Percentiles rank a stretch among this genome's conserved stretches.
Evolutionary conservation across 768 basidiomycete species (phyloP).

Genomic region (Suillus bovinus): DNA sequence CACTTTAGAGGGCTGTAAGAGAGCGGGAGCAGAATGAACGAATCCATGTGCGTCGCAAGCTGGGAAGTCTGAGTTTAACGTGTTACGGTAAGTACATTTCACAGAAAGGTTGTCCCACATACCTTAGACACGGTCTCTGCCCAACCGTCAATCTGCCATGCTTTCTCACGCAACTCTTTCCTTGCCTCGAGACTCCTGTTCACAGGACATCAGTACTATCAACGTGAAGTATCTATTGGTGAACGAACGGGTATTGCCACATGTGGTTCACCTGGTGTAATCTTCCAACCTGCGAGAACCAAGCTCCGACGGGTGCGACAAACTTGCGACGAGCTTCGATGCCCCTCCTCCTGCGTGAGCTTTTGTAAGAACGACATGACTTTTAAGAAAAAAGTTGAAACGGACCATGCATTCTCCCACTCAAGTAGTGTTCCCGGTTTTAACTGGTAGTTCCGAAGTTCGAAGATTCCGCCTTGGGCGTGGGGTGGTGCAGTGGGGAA

Average conservation of each 20-base stretch:
- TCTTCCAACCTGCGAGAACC: constrained; percentile 87
- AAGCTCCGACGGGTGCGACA: constrained; percentile 85
- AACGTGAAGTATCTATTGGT: constrained; percentile 7
- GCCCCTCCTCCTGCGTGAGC: constrained; percentile 71
- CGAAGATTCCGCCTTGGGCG: constrained; percentile 88
- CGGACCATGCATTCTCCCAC: constrained; percentile 92
- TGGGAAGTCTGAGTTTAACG: constrained; percentile 73
- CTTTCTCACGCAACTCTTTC: constrained; percentile 83
- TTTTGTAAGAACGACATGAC: constrained; percentile 8
- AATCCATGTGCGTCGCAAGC: constrained; percentile 83
- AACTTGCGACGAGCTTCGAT: constrained; percentile 91
- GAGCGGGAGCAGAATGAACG: constrained; percentile 77
- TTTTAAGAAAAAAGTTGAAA: not conserved
- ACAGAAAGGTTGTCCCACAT: constrained; percentile 17
- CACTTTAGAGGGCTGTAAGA: constrained; percentile 86
- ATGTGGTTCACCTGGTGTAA: constrained; percentile 92
- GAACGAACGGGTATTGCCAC: constrained; percentile 92
- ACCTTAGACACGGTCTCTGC: constrained; percentile 93
- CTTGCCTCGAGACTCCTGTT: constrained; percentile 71
- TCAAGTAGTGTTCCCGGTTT: constrained; percentile 89
- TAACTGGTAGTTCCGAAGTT: constrained; percentile 85
- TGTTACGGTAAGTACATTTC: not conserved
- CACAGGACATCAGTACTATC: constrained; percentile 13
- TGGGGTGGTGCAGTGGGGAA: constrained; percentile 89
- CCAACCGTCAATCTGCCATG: constrained; percentile 96